Evolutionary conservation across 75 land plant genomes (phyloP).

Genomic region (Larix kaempferi): DNA sequence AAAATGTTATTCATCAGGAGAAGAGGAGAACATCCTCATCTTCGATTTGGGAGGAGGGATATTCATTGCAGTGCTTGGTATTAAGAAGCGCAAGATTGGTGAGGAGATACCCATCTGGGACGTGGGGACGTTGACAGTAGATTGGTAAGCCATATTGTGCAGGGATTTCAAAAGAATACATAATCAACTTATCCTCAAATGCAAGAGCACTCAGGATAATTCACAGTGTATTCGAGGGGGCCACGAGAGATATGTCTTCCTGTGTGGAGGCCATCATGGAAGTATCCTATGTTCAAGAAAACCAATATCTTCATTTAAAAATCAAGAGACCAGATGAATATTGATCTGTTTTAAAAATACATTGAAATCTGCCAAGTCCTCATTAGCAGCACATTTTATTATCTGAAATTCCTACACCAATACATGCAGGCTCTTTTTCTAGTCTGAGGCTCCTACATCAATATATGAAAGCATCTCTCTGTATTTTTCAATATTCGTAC

Average conservation of each 20-base stretch:
- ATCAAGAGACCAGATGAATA: constrained; percentile 22
- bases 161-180: constrained; percentile 26
- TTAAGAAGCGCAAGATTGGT: constrained; percentile 8
- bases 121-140: not conserved
- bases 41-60: constrained; percentile 31
- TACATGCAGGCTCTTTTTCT: too few relatives aligned
- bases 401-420: too few relatives aligned
- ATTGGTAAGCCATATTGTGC: constrained; percentile 13
- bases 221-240: constrained; percentile 14
- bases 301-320: constrained; percentile 13
- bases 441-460: too few relatives aligned
- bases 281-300: constrained; percentile 7
- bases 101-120: constrained; percentile 14
- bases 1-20: not conserved
- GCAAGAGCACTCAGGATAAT: constrained; percentile 15
- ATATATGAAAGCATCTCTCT: too few relatives aligned
- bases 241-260: constrained; percentile 19
- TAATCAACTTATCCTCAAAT: constrained; percentile 18
- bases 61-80: constrained; percentile 20
- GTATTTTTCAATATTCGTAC: too few relatives aligned
- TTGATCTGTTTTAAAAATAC: constrained; percentile 21
- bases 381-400: too few relatives aligned
- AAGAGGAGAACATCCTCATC: constrained; percentile 15
- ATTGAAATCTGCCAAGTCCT: constrained; percentile 11
- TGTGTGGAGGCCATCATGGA: constrained; percentile 23